Evolutionary conservation across 306 rosid species (phyloP).

Genomic region (Trifolium repens): DNA sequence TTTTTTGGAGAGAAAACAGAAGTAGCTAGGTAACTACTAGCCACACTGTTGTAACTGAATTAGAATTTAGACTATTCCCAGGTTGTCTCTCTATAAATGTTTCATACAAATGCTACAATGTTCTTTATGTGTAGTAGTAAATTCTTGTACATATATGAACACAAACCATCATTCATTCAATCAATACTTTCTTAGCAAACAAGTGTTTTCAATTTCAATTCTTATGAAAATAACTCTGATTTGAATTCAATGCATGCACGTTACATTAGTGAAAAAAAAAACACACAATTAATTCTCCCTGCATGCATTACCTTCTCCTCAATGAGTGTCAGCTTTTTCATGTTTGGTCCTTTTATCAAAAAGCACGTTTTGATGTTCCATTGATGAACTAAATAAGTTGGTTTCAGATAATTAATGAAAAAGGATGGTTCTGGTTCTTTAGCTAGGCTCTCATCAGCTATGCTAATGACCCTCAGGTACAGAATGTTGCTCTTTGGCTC

Average conservation of each 20-base stretch:
- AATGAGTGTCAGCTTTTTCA: constrained; percentile 53
- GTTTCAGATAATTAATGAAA: not conserved
- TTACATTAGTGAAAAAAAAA: not conserved
- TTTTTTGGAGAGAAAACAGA: not conserved
- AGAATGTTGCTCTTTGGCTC: constrained; percentile 48
- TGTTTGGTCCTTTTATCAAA: constrained; percentile 35
- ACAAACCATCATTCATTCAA: constrained; percentile 25
- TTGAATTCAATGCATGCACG: constrained; percentile 17
- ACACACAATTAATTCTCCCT: constrained; percentile 7
- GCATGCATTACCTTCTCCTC: constrained; percentile 34
- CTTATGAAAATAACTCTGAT: not conserved
- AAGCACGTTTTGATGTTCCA: constrained; percentile 37
- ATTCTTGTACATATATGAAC: not conserved
- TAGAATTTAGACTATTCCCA: constrained; percentile 16
- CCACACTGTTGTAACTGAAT: not conserved
- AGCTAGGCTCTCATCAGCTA: constrained; percentile 11
- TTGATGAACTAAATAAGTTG: constrained; percentile 20
- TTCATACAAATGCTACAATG: constrained; percentile 20
- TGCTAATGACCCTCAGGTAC: constrained; percentile 12
- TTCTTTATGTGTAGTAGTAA: not conserved
- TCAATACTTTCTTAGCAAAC: not conserved
- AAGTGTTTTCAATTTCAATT: not conserved
- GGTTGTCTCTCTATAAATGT: constrained; percentile 21
- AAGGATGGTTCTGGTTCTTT: not conserved
- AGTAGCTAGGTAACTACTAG: constrained; percentile 6